Base-by-base conservation (phyloP, 129 eudicot species). In the Escallonia herrerae region DNA sequence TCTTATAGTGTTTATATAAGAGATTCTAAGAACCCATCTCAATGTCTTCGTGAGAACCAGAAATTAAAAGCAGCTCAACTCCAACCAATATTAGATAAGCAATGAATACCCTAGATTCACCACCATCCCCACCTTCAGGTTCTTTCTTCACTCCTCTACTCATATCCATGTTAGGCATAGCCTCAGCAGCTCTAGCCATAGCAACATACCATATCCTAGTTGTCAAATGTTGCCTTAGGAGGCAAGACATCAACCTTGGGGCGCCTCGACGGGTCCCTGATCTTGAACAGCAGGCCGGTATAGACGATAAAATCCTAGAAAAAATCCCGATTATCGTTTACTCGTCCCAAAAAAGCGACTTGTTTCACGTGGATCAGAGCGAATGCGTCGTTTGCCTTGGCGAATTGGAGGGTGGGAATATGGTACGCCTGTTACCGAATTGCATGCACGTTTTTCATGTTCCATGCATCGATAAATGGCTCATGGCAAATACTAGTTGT, bases 361-460 rank as follows among this genome's bases (percentile, higher is more conserved):
- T 2, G 6, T 63, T 54, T 38, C 56, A 64, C 6, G 43, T 6
- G 4, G 83, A 67, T 33, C 73, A 56, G 10, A 49, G n/a, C 47
- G 76, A 78, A 45, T 77, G 82, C 64, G 79, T 58, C 3, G 75
- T 78, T 37, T 72, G 82, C 49, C 15, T 78, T 8, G 75, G 83
- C 8, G 77, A 72, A 8, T 9, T 78, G 47, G 76, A 68, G 56
- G 64, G 63, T 5, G 76, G 77, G 4, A 79, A 78, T 2, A 43
- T 37, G 63, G 79, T 79, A 11, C 75, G 83, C 1, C 49, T 73
- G 59, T 48, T 79, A 3, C 83, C 83, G 3, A 44, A 39, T 43
- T 79, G 83, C 65, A 51, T 13, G 1, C 83, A 79, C 64, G 79
- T 72, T 4, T 79, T 79, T 44, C 83, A 79, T 38, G 71, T 79